These are phyloP conservation scores for Sporothrix dimorphospora DNA, from an alignment of 2,329 filamentous ascomycete genomes.

Conservation along the genomic window DNA sequence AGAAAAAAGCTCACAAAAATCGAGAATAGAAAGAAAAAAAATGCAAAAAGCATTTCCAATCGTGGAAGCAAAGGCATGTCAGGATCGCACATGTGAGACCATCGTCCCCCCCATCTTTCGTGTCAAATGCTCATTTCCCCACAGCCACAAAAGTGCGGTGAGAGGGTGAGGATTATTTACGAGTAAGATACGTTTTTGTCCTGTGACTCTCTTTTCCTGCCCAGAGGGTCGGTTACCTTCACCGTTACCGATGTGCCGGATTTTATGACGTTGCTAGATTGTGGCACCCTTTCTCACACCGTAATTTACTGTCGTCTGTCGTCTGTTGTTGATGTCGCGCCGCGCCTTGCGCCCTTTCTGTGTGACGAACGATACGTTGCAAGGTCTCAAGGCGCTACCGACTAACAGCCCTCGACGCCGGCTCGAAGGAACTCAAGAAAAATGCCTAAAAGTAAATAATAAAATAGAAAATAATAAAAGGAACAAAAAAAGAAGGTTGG, in stretches of 20 bases:
- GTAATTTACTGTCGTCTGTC: neutral
- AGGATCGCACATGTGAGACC: neutral
- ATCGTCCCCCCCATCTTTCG: neutral
- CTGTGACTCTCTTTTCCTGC: slow-evolving; percentile 9
- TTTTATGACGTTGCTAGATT: neutral
- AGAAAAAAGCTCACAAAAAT: neutral
- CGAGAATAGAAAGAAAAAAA: neutral
- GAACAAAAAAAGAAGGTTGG: neutral
- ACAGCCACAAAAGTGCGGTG: slow-evolving; percentile 18
- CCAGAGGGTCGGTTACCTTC: neutral
- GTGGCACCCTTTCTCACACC: neutral
- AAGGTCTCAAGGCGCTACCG: neutral
- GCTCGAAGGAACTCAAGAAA: neutral
- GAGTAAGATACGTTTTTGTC: neutral
- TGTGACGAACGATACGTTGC: slow-evolving; percentile 2
- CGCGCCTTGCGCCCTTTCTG: neutral
- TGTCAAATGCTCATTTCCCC: neutral
- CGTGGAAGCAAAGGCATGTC: neutral
- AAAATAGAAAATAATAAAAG: neutral
- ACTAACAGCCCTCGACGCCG: neutral
- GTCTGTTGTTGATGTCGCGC: neutral
- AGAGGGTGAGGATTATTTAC: slow-evolving; percentile 5
- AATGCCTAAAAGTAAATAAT: neutral
- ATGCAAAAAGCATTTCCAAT: neutral
- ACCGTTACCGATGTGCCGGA: neutral